phyloP scores from a whole-genome alignment of 768 basidiomycete genomes.

The Antrodiella citrinella region DNA sequence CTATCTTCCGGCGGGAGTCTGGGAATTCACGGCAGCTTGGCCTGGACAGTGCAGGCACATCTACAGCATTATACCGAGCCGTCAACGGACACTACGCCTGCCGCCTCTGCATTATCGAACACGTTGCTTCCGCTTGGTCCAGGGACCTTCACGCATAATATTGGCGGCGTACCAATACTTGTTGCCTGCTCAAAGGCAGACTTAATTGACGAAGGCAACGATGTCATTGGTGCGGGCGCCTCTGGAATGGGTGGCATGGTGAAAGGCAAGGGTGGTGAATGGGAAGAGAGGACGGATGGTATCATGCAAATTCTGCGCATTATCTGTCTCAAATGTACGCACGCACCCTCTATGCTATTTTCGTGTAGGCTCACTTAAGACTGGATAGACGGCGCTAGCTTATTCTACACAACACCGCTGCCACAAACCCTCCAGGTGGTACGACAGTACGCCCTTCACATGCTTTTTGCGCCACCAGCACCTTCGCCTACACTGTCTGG shows the following conservation, averaged over 20 bases:
- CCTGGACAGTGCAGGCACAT: slow-evolving; percentile 67
- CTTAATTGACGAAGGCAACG: slow-evolving; percentile 76
- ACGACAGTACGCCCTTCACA: slow-evolving; percentile 77
- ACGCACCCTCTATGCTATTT: slow-evolving; percentile 1
- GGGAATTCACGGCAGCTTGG: slow-evolving; percentile 4
- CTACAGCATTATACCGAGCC: slow-evolving; percentile 89
- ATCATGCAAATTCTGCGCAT: slow-evolving; percentile 93
- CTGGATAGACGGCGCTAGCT: slow-evolving; percentile 71
- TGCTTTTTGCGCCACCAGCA: slow-evolving; percentile 68
- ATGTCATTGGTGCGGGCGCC: slow-evolving; percentile 59
- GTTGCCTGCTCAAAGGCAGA: slow-evolving; percentile 93
- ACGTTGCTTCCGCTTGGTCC: slow-evolving; percentile 76
- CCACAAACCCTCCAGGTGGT: slow-evolving; percentile 70
- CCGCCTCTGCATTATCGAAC: slow-evolving; percentile 49
- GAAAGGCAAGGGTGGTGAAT: slow-evolving; percentile 84
- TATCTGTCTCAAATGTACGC: slow-evolving; percentile 86
- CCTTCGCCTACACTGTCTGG: slow-evolving; percentile 35
- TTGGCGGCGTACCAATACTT: slow-evolving; percentile 77
- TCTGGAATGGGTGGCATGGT: slow-evolving; percentile 87
- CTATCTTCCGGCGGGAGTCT: slow-evolving; percentile 4
- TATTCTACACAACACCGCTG: slow-evolving; percentile 86
- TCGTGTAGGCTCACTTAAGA: not conserved
- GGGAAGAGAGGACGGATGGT: slow-evolving; percentile 94
- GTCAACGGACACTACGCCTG: slow-evolving; percentile 52
- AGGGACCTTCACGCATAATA: slow-evolving; percentile 83